These are phyloP conservation scores for Spirogloea muscicola DNA, from an alignment of 139 green algal genomes.

Conservation along the genomic window DNA sequence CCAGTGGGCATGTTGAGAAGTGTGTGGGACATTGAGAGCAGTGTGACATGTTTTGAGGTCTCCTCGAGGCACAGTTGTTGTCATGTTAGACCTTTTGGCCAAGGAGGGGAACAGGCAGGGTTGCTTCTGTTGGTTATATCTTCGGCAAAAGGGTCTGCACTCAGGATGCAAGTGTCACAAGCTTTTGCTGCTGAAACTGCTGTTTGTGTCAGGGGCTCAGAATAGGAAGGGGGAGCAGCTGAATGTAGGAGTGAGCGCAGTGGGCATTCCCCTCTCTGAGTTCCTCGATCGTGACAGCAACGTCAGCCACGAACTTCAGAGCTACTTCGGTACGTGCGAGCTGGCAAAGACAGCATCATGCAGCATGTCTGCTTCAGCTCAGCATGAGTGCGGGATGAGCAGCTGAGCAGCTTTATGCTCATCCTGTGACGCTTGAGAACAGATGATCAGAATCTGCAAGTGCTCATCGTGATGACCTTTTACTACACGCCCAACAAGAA, in stretches of 20 bases:
- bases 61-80: background rate
- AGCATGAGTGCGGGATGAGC: background rate
- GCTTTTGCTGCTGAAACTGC: background rate
- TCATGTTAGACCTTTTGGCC: background rate
- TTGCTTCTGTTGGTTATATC: background rate
- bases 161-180: background rate
- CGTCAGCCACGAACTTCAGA: background rate
- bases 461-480: constrained; percentile 9
- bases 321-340: background rate
- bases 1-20: background rate
- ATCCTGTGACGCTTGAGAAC: background rate
- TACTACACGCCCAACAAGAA: constrained; percentile 21
- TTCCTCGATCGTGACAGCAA: background rate
- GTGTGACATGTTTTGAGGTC: background rate
- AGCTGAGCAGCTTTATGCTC: background rate
- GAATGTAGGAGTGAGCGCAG: constrained; percentile 5
- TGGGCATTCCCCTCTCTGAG: constrained; percentile 4
- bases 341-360: background rate
- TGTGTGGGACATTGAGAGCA: background rate
- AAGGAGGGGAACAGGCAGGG: background rate
- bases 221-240: constrained; percentile 1
- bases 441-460: background rate
- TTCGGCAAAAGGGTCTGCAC: background rate
- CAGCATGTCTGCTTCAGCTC: background rate
- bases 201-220: background rate